Evolutionary conservation across 768 basidiomycete species (phyloP), one percentile per base, ranked within the genome.

Genomic region (Hydnomerulius pinastri): DNA sequence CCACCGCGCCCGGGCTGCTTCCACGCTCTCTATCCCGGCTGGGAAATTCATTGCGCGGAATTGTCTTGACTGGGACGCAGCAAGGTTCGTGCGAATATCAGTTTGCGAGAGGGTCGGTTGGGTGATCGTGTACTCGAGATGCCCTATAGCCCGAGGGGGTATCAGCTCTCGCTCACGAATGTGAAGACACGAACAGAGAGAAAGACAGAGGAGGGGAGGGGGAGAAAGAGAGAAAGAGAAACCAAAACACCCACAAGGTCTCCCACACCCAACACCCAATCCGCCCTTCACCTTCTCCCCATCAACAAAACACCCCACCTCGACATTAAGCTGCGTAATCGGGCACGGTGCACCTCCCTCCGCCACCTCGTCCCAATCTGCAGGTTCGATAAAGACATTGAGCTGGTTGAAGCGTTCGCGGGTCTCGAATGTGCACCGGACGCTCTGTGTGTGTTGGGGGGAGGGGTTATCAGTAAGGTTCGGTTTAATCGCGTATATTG

Each of bases 311-410:
- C 71, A 85, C 29, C 55, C 59, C 24, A 77, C 64, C 3, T 58
- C 67, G n/a, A 91, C 72, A 20, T 75, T 71, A 20, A 93, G 65
- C 65, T 87, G 82, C 21, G 75, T 73, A 24, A 90, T 77, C 2
- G 84, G 83, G 20, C 54, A 48, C 0, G 59, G 57, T 11, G 62
- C n/a, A n/a, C n/a, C 56, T 7, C 69, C 73, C 46, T 73, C 66
- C 0, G 55, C 53, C 8, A 66, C 67, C n/a, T 68, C 62, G 21
- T 65, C 52, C 77, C 77, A 79, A 13, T 77, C 73, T 2, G 65
- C 67, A 15, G 86, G 89, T 63, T 88, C 79, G 10, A 91, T 79
- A 75, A 81, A 92, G 3, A 88, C 74, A 15, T 80, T 76, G 63
- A 92, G 67, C 17, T 73, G 66, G 15, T 70, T 59, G 1, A 64